Evolutionary conservation across 192 early-diverging fungal species (phyloP), one percentile per base, ranked within the genome.

Genomic region (Chytriomyces confervae): DNA sequence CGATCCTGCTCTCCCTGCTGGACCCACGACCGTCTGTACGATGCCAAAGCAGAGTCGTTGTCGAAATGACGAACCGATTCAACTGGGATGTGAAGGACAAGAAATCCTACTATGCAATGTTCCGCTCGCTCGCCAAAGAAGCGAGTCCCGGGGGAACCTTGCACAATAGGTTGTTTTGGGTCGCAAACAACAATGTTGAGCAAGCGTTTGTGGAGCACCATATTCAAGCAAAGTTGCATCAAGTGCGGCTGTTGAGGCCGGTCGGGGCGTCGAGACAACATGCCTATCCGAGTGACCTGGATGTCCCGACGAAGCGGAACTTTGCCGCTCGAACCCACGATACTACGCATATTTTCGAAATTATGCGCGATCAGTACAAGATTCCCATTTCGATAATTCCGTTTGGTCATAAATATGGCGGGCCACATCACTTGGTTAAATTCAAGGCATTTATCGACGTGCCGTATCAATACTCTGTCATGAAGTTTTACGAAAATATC

Each of bases 401-500:
- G 16, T 63, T 74, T 44, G 29, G 43, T 3, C 72, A 74, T 43
- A 61, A 61, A 43, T 74, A 67, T 36, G 75, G 75, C n/a, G 75
- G 75, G 16, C 75, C 75, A 9, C 24, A 57, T 10, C n/a, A 67
- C 36, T 36, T 77, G 29, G 23, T 61, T 44, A 43, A 45, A 23
- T 77, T 77, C 75, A 77, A 77, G 29, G 65, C 51, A 18, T 77
- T 65, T 20, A 10, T 77, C 36, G 68, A 67, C 10, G 36, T 77
- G 7, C 75, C 75, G 9, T 77, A 77, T 36, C 75, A 77, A 50
- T 67, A 44, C 47, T 70, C 66, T 5, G 51, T 50, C 20, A 77
- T 77, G 75, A 77, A 77, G 47, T 57, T 77, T 2, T 77, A 77
- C 65, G 75, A 77, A 69, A 77, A 77, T 45, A 77, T 77, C 44